These are phyloP conservation scores for Fraxinus platypoda DNA, from an alignment of 305 asterid species.

Conservation along the genomic window DNA sequence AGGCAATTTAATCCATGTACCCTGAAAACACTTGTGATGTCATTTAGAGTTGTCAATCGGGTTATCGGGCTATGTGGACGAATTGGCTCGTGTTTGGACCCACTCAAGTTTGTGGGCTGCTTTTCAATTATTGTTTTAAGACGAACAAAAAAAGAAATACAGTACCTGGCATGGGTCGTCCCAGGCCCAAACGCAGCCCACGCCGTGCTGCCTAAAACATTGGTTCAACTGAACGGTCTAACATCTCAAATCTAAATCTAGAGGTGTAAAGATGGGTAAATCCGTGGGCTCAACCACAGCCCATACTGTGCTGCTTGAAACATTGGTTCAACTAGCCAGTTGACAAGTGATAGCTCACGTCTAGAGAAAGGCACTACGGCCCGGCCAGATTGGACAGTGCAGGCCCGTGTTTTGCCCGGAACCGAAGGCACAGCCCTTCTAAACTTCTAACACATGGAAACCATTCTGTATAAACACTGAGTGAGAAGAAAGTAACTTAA, in stretches of 20 bases:
- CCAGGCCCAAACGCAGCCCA: not conserved
- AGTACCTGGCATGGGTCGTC: not conserved
- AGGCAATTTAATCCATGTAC: not conserved
- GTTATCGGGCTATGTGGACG: not conserved
- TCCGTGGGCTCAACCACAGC: not conserved
- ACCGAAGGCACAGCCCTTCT: not conserved
- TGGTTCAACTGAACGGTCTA: not conserved
- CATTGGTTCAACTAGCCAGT: not conserved
- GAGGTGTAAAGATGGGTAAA: not conserved
- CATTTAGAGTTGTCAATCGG: not conserved
- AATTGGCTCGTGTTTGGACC: not conserved
- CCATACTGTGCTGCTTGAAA: not conserved
- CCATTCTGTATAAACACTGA: not conserved
- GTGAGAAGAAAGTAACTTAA: not conserved
- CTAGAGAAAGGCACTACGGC: not conserved
- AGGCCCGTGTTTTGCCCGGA: not conserved
- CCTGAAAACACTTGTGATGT: not conserved
- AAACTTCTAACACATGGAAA: not conserved
- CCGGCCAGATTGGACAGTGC: not conserved
- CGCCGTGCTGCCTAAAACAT: not conserved
- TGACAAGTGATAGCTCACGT: not conserved
- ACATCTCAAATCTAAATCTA: not conserved
- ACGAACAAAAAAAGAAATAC: too few relatives aligned
- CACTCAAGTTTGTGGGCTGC: not conserved
- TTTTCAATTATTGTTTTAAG: not conserved